Conservation (phyloP, 2,329 filamentous ascomycete species). For the Talaromyces atroroseus region DNA sequence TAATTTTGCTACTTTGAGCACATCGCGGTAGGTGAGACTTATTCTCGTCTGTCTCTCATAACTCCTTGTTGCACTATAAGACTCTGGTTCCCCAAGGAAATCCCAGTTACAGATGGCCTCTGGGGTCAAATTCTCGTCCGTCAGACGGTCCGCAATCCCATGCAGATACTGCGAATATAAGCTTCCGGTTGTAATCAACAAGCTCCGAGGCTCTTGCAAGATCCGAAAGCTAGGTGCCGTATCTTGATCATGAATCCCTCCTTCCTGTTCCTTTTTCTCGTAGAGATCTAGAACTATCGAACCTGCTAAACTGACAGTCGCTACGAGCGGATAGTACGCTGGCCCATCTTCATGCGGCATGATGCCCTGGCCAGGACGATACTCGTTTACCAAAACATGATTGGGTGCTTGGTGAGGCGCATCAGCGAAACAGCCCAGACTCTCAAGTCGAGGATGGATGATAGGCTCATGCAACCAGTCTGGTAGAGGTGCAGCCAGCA, state of each 20-base stretch:
- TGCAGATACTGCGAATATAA: constrained; percentile 56
- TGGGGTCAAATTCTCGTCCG: constrained; percentile 60
- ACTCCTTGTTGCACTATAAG: constrained; percentile 32
- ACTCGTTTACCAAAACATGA: constrained; percentile 92
- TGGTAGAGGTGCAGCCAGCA: constrained; percentile 68
- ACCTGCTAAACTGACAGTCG: constrained; percentile 79
- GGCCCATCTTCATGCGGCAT: constrained; percentile 93
- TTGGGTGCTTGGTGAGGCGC: constrained; percentile 76
- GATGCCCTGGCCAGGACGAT: constrained; percentile 81
- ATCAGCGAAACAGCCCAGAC: constrained; percentile 47
- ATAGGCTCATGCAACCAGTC: constrained; percentile 68
- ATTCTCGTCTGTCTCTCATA: constrained; percentile 49
- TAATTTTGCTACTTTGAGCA: constrained; percentile 71
- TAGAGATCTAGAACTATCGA: constrained; percentile 74
- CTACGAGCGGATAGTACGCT: constrained; percentile 82
- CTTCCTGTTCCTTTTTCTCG: constrained; percentile 44
- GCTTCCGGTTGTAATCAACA: constrained; percentile 51
- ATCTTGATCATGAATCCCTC: constrained; percentile 16
- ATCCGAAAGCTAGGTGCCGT: constrained; percentile 50
- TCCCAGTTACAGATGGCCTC: constrained; percentile 53
- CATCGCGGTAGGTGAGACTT: constrained; percentile 71
- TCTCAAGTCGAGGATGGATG: constrained; percentile 49
- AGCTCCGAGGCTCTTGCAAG: constrained; percentile 75
- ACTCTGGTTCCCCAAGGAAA: constrained; percentile 42
- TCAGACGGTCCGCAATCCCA: constrained; percentile 50